phyloP scores from a whole-genome alignment of 1,284 basidiomycete species.

The Moesziomyces globuligerus region DNA sequence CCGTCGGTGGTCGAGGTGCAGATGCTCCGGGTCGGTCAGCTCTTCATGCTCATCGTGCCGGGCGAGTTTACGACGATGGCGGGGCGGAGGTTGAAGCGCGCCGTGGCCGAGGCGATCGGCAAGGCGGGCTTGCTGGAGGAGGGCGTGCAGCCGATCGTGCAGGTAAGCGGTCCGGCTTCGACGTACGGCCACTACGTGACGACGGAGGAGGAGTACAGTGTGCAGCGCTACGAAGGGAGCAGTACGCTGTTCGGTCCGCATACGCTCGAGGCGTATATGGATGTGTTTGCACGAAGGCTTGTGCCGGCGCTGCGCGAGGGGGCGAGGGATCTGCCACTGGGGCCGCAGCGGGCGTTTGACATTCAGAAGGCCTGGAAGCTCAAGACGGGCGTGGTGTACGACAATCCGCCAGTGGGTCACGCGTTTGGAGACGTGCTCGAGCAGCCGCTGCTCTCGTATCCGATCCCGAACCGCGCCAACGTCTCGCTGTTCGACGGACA shows the following conservation, averaged over 20 bases:
- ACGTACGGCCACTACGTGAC: slow-evolving; percentile 79
- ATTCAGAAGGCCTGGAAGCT: slow-evolving; percentile 73
- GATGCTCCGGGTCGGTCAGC: slow-evolving; percentile 80
- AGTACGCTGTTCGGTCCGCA: slow-evolving; percentile 82
- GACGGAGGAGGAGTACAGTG: slow-evolving; percentile 78
- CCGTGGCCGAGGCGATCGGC: slow-evolving; percentile 75
- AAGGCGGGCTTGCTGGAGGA: slow-evolving; percentile 74
- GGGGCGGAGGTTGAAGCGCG: slow-evolving; percentile 72
- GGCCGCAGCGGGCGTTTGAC: slow-evolving; percentile 76
- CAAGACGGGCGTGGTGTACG: slow-evolving; percentile 51
- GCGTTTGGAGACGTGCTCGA: slow-evolving; percentile 76
- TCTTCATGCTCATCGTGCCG: slow-evolving; percentile 81
- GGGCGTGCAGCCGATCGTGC: slow-evolving; percentile 51
- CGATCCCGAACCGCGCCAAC: slow-evolving; percentile 71
- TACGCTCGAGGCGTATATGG: slow-evolving; percentile 82
- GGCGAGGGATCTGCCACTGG: slow-evolving; percentile 72
- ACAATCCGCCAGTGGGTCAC: slow-evolving; percentile 69
- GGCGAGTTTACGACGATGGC: slow-evolving; percentile 76
- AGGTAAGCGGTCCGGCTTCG: slow-evolving; percentile 76
- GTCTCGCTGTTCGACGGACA: slow-evolving; percentile 5
- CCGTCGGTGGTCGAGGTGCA: slow-evolving; percentile 81
- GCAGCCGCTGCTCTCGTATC: slow-evolving; percentile 72
- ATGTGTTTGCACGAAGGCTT: slow-evolving; percentile 72
- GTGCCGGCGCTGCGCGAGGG: slow-evolving; percentile 69
- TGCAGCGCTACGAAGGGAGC: slow-evolving; percentile 83